phyloP scores from a whole-genome alignment of 1,284 basidiomycete species.

The Butyriboletus pseudospeciosus region DNA sequence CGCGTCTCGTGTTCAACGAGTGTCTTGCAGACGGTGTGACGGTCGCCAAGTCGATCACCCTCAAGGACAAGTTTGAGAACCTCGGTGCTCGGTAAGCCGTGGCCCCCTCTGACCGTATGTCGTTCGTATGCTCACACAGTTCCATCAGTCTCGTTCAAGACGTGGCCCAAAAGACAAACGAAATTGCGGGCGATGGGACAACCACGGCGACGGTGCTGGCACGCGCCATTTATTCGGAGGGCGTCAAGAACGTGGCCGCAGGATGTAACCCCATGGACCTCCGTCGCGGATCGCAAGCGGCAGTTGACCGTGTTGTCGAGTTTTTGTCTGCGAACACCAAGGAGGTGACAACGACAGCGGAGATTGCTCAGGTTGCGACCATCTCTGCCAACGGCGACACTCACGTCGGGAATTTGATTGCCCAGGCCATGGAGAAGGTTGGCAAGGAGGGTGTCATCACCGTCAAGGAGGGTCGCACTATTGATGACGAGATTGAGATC shows the following conservation, averaged over 20 bases:
- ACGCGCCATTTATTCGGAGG: constrained; percentile 95
- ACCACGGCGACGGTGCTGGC: constrained; percentile 98
- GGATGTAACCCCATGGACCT: constrained; percentile 99
- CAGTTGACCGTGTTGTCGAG: constrained; percentile 92
- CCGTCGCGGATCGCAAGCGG: constrained; percentile 92
- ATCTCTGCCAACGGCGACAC: constrained; percentile 97
- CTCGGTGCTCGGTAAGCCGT: constrained; percentile 86
- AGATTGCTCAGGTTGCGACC: constrained; percentile 97
- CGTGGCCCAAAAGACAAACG: constrained; percentile 95
- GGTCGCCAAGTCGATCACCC: constrained; percentile 90
- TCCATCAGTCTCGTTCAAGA: constrained; percentile 80
- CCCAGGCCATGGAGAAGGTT: constrained; percentile 99
- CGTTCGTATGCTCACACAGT: not conserved
- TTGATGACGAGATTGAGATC: constrained; percentile 98
- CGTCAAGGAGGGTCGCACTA: constrained; percentile 97
- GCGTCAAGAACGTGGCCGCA: constrained; percentile 98
- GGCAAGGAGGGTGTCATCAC: constrained; percentile 99
- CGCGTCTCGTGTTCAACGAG: not conserved
- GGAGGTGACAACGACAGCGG: constrained; percentile 93
- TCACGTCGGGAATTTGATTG: constrained; percentile 93
- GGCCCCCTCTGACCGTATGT: not conserved
- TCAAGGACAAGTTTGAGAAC: constrained; percentile 99
- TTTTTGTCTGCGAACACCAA: constrained; percentile 89
- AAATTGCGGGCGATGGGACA: constrained; percentile 96
- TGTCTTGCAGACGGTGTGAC: constrained; percentile 82